Conservation (phyloP, 2,329 filamentous ascomycete genomes). For the Trichophyton mentagrophytes region DNA sequence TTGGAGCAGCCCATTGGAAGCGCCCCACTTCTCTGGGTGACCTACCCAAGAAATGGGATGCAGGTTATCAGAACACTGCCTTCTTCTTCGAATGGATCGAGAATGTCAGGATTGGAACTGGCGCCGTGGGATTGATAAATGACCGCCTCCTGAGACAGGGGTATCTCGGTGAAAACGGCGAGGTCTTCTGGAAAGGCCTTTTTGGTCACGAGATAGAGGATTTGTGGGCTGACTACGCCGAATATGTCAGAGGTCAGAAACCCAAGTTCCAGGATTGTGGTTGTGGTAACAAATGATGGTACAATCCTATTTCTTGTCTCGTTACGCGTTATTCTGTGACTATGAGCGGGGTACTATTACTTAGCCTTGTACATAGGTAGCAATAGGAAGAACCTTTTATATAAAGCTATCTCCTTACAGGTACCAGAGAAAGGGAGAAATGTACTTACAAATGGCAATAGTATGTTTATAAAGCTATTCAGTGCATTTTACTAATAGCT, state of each 20-base stretch:
- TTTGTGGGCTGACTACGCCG: conserved; percentile 63
- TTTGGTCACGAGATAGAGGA: conserved; percentile 53
- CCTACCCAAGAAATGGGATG: conserved; percentile 58
- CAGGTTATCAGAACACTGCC: conserved; percentile 78
- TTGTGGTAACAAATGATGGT: neutral
- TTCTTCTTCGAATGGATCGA: conserved; percentile 87
- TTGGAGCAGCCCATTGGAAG: conserved; percentile 77
- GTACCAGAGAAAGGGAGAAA: too few species aligned
- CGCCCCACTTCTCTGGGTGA: conserved; percentile 35
- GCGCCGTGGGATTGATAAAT: conserved; percentile 50
- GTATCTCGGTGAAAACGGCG: conserved; percentile 18
- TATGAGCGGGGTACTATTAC: too few species aligned
- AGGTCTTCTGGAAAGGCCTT: conserved; percentile 33
- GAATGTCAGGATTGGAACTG: conserved; percentile 49
- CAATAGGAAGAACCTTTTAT: too few species aligned
- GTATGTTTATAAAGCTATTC: too few species aligned
- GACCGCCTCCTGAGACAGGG: conserved; percentile 26
- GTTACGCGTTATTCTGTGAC: neutral
- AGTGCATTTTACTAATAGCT: too few species aligned
- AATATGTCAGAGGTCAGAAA: conserved; percentile 28
- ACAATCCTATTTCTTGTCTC: neutral
- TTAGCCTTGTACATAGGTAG: too few species aligned
- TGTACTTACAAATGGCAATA: too few species aligned
- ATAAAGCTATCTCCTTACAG: too few species aligned
- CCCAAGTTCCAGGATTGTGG: neutral